Conservation (phyloP, 83 land plant genomes). For the Picea engelmannii region DNA sequence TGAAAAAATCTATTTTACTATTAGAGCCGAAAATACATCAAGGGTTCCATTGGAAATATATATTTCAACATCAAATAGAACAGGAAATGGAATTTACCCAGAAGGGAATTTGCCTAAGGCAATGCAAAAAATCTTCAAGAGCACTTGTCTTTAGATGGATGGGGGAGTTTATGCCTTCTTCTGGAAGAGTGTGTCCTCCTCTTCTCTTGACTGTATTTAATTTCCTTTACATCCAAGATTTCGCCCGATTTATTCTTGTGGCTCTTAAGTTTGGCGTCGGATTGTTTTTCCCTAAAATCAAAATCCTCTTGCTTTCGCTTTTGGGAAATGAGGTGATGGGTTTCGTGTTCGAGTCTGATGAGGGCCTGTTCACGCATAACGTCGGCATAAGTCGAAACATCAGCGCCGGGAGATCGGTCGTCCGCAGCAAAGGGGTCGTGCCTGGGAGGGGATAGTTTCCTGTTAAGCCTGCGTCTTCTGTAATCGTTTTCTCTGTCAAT, state of each 20-base stretch:
- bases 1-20: no score
- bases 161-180: not conserved
- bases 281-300: not conserved
- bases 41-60: no score
- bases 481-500: constrained; percentile 6
- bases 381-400: not conserved
- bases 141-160: not conserved
- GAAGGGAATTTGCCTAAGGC: no score
- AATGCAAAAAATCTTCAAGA: not conserved
- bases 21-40: no score
- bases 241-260: not conserved
- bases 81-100: no score
- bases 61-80: no score
- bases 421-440: constrained; percentile 4
- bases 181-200: not conserved
- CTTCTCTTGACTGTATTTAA: not conserved
- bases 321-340: not conserved
- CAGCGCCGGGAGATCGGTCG: not conserved
- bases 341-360: not conserved
- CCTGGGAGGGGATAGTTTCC: constrained; percentile 3
- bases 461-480: not conserved
- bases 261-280: not conserved
- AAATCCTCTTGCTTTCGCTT: not conserved
- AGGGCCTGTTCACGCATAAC: not conserved
- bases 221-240: not conserved